A percentile compares a stretch with the other conserved stretches of the same genome.
phyloP scores from a whole-genome alignment of 495 filamentous ascomycete species.

The Sporormia fimetaria region DNA sequence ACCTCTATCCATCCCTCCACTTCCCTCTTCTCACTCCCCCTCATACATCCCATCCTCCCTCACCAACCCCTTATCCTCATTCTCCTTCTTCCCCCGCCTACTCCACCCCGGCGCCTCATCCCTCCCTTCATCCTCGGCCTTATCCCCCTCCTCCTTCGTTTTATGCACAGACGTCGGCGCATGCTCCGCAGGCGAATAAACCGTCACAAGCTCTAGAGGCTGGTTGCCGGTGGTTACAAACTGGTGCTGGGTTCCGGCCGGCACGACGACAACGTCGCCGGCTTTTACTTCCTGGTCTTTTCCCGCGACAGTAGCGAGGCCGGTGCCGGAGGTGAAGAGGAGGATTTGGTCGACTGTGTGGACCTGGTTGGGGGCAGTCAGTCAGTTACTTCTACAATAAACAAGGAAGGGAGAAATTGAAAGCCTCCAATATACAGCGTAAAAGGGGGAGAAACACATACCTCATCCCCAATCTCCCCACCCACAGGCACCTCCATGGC shows the following conservation, averaged over 20 bases:
- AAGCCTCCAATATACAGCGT: too few species aligned
- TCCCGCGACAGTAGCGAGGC: conserved; percentile 46
- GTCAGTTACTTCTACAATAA: neutral
- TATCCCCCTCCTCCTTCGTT: conserved; percentile 51
- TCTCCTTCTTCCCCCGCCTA: conserved; percentile 43
- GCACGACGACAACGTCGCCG: conserved; percentile 51
- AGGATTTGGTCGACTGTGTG: conserved; percentile 52
- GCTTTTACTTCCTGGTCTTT: conserved; percentile 48
- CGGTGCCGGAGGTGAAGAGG: conserved; percentile 49
- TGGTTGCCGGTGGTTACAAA: conserved; percentile 48
- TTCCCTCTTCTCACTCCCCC: neutral
- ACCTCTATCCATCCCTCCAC: neutral
- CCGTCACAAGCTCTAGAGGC: conserved; percentile 46
- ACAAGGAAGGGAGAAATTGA: neutral
- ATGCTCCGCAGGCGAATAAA: conserved; percentile 55
- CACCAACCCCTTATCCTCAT: conserved; percentile 46
- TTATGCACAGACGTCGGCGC: conserved; percentile 45
- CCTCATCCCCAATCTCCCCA: conserved; percentile 56
- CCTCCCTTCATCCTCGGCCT: conserved; percentile 47
- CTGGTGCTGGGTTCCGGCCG: conserved; percentile 55
- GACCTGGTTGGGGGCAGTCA: conserved; percentile 24
- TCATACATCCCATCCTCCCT: conserved; percentile 32
- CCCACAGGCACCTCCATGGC: conserved; percentile 53
- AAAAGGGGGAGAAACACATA: conserved; percentile 19
- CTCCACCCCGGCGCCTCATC: conserved; percentile 53